Evolutionary conservation across 805 yeast genomes (phyloP).

Genomic region (Ogataea wickerhamii): DNA sequence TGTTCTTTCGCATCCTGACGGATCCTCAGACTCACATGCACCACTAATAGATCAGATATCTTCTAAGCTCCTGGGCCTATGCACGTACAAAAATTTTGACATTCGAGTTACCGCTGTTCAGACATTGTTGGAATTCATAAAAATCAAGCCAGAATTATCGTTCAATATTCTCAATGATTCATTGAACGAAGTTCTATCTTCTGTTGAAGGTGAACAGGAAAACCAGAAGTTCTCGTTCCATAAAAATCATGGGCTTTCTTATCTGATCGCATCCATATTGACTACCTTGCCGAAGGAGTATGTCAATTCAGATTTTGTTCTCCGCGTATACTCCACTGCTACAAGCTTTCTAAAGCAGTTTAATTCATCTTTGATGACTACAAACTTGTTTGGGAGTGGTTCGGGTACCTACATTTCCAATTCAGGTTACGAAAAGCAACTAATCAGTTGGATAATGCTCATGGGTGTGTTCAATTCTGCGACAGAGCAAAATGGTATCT

Average conservation of each 20-base stretch:
- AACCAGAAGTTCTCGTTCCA: constrained; percentile 21
- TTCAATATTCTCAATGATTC: constrained; percentile 32
- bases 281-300: constrained; percentile 29
- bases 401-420: constrained; percentile 29
- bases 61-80: constrained; percentile 33
- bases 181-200: constrained; percentile 32
- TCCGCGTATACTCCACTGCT: constrained; percentile 29
- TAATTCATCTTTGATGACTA: constrained; percentile 34
- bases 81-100: constrained; percentile 36
- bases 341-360: constrained; percentile 31
- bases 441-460: constrained; percentile 59
- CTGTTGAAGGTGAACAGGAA: constrained; percentile 33
- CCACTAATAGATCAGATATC: constrained; percentile 33
- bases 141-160: constrained; percentile 31
- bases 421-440: constrained; percentile 33
- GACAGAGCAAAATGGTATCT: constrained; percentile 22
- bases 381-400: constrained; percentile 30
- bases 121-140: constrained; percentile 33
- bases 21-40: constrained; percentile 21
- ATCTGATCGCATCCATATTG: constrained; percentile 30
- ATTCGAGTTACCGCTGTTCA: constrained; percentile 41
- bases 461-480: constrained; percentile 59
- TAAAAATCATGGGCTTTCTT: constrained; percentile 32
- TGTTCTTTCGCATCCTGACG: constrained; percentile 30
- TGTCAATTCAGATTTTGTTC: constrained; percentile 31